Percentiles rank a stretch among this genome's conserved stretches.
These are phyloP conservation scores for Trapa incisa DNA, from an alignment of 345 rosid species.

Conservation along the genomic window DNA sequence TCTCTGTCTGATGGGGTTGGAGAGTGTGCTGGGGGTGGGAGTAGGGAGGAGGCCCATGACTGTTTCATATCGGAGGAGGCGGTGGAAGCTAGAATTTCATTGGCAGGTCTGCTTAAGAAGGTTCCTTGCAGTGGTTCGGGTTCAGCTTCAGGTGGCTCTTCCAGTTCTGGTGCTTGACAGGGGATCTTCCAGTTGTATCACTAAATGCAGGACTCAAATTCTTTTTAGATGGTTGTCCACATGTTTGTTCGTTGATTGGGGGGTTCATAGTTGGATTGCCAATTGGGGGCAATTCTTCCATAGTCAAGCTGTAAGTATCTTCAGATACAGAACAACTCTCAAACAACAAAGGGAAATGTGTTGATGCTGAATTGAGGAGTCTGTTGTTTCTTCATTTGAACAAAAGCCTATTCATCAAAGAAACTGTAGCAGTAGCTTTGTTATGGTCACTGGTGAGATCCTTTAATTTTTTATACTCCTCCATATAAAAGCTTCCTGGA, in stretches of 20 bases:
- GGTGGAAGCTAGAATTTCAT: slow-evolving; percentile 23
- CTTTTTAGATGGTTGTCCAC: not conserved
- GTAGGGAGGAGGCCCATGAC: slow-evolving; percentile 7
- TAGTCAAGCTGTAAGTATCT: too few species aligned
- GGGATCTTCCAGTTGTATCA: not conserved
- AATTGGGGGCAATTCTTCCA: too few species aligned
- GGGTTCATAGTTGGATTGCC: not conserved
- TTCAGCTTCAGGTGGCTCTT: not conserved
- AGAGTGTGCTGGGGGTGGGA: slow-evolving; percentile 6
- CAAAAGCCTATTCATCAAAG: too few species aligned
- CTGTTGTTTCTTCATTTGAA: too few species aligned
- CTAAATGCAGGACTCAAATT: not conserved
- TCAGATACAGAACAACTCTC: too few species aligned
- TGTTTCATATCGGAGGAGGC: slow-evolving; percentile 15
- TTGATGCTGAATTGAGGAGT: too few species aligned
- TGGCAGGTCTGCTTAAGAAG: slow-evolving; percentile 26
- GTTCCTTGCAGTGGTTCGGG: not conserved
- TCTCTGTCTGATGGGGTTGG: slow-evolving; percentile 20
- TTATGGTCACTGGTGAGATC: too few species aligned
- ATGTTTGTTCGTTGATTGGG: not conserved
- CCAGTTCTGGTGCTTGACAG: not conserved
- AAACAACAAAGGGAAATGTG: too few species aligned
- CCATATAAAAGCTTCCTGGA: too few species aligned
- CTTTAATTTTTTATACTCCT: too few species aligned
- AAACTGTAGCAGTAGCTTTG: too few species aligned